phyloP scores from a whole-genome alignment of 306 rosid species.

The Amphicarpaea edgeworthii region DNA sequence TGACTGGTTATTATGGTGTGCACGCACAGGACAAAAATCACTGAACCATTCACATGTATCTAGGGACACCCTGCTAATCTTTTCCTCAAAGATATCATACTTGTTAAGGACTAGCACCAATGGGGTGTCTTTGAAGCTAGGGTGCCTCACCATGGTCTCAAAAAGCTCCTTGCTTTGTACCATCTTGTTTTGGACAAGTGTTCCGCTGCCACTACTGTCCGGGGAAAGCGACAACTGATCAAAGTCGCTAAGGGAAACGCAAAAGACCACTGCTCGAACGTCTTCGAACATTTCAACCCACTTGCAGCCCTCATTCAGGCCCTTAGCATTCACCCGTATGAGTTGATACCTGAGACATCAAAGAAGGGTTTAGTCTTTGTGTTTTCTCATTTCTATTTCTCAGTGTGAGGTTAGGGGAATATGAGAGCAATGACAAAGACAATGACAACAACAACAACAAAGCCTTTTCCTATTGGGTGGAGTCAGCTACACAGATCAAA shows the following conservation, averaged over 20 bases:
- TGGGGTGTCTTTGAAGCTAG: slow-evolving; percentile 86
- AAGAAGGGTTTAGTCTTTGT: slow-evolving; percentile 15
- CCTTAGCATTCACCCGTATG: slow-evolving; percentile 94
- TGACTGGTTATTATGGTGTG: slow-evolving; percentile 73
- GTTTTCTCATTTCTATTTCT: neutral
- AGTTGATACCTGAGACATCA: slow-evolving; percentile 86
- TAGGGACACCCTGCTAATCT: slow-evolving; percentile 64
- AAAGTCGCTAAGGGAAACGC: slow-evolving; percentile 81
- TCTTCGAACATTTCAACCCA: slow-evolving; percentile 99
- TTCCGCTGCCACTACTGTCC: slow-evolving; percentile 76
- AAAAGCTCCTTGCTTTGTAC: slow-evolving; percentile 93
- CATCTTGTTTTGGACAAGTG: slow-evolving; percentile 90
- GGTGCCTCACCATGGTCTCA: slow-evolving; percentile 89
- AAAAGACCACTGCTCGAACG: slow-evolving; percentile 85
- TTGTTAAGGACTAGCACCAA: slow-evolving; percentile 87
- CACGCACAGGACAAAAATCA: slow-evolving; percentile 74
- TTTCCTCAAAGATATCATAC: slow-evolving; percentile 87
- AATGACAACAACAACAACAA: neutral
- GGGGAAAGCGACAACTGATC: slow-evolving; percentile 75
- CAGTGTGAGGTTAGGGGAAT: neutral
- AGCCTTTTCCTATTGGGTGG: neutral
- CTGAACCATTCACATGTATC: slow-evolving; percentile 83
- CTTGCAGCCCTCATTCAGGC: slow-evolving; percentile 92
- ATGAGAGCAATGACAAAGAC: neutral
- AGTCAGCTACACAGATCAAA: neutral